Conservation (phyloP, 2,329 filamentous ascomycete species). For the Verticillium tricorpus region DNA sequence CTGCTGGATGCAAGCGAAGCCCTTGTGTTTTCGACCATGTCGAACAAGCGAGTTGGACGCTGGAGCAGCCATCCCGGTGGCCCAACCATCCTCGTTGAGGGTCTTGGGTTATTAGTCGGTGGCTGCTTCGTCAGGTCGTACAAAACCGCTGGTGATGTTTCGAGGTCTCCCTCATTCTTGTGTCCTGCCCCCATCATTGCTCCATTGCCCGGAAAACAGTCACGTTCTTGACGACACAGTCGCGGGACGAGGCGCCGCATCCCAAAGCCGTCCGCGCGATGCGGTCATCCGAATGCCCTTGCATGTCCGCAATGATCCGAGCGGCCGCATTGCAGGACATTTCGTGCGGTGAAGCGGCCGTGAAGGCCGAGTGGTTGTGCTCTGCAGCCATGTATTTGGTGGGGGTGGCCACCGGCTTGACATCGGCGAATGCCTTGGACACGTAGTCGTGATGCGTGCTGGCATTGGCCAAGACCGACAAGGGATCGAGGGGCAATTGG, state of each 20-base stretch:
- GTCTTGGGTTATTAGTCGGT: not conserved
- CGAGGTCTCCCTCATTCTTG: not conserved
- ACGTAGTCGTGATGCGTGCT: constrained; percentile 19
- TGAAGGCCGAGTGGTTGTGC: constrained; percentile 16
- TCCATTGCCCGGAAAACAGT: constrained; percentile 30
- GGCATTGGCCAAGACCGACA: constrained; percentile 33
- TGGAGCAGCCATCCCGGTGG: not conserved
- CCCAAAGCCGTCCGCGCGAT: constrained; percentile 23
- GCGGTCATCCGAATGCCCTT: constrained; percentile 24
- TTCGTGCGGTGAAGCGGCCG: constrained; percentile 21
- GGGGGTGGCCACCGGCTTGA: not conserved
- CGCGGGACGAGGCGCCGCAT: constrained; percentile 18
- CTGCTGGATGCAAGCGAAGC: not conserved
- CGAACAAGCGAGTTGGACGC: not conserved
- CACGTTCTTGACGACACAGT: constrained; percentile 28
- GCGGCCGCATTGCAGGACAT: constrained; percentile 30
- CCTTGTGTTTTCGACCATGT: not conserved
- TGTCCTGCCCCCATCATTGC: constrained; percentile 4
- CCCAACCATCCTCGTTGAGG: not conserved
- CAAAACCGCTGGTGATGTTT: not conserved
- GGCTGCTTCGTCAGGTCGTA: too few species aligned
- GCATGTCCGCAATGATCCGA: constrained; percentile 33
- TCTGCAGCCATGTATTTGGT: not conserved
- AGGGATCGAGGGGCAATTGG: constrained; percentile 22
- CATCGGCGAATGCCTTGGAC: constrained; percentile 17